phyloP scores from a whole-genome alignment of 768 basidiomycete genomes.

The Daedalea quercina region DNA sequence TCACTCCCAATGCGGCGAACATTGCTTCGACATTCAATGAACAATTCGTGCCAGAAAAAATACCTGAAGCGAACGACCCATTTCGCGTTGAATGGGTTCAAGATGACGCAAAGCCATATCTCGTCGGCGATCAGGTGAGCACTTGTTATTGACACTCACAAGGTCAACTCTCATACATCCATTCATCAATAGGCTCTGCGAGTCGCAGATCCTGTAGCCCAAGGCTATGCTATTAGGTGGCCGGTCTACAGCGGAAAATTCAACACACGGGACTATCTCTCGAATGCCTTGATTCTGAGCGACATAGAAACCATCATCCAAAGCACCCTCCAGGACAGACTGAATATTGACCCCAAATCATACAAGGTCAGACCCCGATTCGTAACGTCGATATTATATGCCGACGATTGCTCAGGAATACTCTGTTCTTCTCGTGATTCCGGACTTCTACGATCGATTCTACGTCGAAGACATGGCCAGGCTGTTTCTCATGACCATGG shows the following conservation, averaged over 20 bases:
- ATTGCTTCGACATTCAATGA: slow-evolving; percentile 78
- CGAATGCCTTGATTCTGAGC: slow-evolving; percentile 60
- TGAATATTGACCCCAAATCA: slow-evolving; percentile 45
- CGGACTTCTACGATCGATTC: slow-evolving; percentile 82
- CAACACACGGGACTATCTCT: slow-evolving; percentile 74
- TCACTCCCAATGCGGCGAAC: slow-evolving; percentile 60
- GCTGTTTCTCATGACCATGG: slow-evolving; percentile 69
- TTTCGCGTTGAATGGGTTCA: slow-evolving; percentile 83
- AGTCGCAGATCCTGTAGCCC: slow-evolving; percentile 57
- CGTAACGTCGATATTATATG: background rate
- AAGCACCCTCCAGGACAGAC: slow-evolving; percentile 50
- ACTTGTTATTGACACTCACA: background rate
- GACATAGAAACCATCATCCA: slow-evolving; percentile 73
- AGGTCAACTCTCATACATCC: background rate
- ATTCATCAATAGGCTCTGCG: slow-evolving; percentile 48
- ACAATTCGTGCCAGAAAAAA: slow-evolving; percentile 79
- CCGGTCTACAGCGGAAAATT: slow-evolving; percentile 79
- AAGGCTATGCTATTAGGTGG: slow-evolving; percentile 73
- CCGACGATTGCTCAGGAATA: slow-evolving; percentile 51
- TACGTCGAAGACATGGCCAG: slow-evolving; percentile 78
- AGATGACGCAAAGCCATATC: slow-evolving; percentile 39
- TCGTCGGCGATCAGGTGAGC: slow-evolving; percentile 67
- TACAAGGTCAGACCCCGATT: slow-evolving; percentile 45
- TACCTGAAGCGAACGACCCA: slow-evolving; percentile 79
- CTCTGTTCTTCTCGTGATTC: slow-evolving; percentile 83